These are phyloP conservation scores for Limnomonas spitsbergensis DNA, from an alignment of 139 green algal species.

Conservation along the genomic window DNA sequence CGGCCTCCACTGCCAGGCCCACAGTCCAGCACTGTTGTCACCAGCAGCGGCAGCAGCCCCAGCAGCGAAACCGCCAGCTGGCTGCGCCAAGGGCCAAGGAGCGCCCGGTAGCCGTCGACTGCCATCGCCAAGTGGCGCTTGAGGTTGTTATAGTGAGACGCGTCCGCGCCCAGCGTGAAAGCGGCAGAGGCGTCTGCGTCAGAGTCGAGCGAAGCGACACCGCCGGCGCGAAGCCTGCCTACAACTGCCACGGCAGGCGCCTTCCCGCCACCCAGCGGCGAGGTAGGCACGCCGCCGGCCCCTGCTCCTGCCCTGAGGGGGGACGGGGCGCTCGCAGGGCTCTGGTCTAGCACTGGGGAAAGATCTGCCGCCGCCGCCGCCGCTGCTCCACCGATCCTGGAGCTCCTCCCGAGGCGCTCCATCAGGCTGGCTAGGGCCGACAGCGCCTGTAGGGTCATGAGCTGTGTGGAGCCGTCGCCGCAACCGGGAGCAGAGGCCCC, in stretches of 20 bases:
- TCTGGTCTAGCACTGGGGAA: background rate
- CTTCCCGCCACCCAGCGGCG: background rate
- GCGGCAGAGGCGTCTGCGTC: background rate
- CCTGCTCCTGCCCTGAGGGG: background rate
- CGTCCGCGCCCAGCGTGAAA: background rate
- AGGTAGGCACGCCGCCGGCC: background rate
- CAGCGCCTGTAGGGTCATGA: background rate
- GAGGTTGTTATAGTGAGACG: background rate
- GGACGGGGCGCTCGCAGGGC: no score
- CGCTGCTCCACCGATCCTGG: background rate
- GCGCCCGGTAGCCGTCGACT: conserved; percentile 37
- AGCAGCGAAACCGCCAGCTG: conserved; percentile 70
- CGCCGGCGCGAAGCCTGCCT: background rate
- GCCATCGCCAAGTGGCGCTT: background rate
- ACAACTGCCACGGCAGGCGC: background rate
- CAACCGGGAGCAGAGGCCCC: background rate
- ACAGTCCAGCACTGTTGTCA: background rate
- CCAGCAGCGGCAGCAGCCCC: conserved; percentile 55
- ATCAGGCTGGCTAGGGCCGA: background rate
- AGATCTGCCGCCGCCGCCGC: background rate
- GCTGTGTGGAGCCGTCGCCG: background rate
- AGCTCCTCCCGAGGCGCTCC: background rate
- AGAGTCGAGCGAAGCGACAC: background rate
- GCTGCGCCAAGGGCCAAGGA: conserved; percentile 60
- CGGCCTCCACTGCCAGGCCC: background rate